phyloP scores from a whole-genome alignment of 1,284 basidiomycete species.

The Ceratobasidium sp. region DNA sequence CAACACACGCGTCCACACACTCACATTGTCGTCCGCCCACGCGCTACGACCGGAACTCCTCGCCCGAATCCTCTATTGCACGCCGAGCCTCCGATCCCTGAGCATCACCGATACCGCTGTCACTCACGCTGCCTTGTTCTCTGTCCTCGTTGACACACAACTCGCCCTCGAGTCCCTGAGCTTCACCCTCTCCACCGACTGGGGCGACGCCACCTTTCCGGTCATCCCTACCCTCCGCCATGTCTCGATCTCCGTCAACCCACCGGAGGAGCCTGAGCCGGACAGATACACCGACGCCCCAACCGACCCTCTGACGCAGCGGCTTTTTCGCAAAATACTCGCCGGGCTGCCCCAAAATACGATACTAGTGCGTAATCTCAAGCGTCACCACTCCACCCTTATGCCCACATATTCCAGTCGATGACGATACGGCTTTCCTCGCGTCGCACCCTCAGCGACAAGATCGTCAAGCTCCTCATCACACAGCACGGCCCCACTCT shows the following conservation, averaged over 20 bases:
- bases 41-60: conserved; percentile 22
- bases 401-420: conserved; percentile 12
- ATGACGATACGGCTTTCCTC: conserved; percentile 29
- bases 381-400: conserved; percentile 12
- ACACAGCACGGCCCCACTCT: conserved; percentile 29
- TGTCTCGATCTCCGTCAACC: conserved; percentile 26
- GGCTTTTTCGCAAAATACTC: conserved; percentile 25
- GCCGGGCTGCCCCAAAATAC: not conserved
- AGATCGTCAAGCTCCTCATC: conserved; percentile 24
- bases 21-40: conserved; percentile 21
- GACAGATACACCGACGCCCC: conserved; percentile 30
- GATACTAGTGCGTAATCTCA: conserved; percentile 30
- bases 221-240: conserved; percentile 28
- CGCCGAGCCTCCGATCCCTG: conserved; percentile 24
- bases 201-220: conserved; percentile 19
- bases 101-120: conserved; percentile 33
- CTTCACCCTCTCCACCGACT: conserved; percentile 22
- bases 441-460: conserved; percentile 20
- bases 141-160: not conserved
- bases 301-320: conserved; percentile 29
- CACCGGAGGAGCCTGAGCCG: conserved; percentile 27
- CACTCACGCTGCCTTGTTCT: not conserved
- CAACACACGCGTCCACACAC: conserved; percentile 1
- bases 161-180: conserved; percentile 34
- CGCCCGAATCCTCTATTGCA: conserved; percentile 14